Base-by-base conservation (phyloP, 2,329 filamentous ascomycete species). In the Penicillium freii region DNA sequence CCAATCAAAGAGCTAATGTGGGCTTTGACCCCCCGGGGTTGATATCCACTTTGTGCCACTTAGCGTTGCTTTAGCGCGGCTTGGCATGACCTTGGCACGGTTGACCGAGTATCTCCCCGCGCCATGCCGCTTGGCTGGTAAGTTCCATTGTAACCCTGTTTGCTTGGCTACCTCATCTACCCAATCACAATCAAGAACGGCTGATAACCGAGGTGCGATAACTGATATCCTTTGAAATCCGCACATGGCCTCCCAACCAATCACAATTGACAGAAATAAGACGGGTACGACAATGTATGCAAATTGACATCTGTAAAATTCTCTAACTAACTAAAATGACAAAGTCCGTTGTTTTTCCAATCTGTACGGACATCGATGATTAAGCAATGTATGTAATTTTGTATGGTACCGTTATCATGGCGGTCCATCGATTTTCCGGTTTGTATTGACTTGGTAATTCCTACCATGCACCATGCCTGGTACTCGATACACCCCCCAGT, bases 121-220 rank as follows among this genome's bases (percentile, higher is more conserved):
- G 47, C 46, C 25, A 51, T 51, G 34, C n/a, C 29, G 27, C 63
- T 68, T 68, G 67, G 66, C 66, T 62, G 64, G 65, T 42, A 64
- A 33, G 45, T 43, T 57, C 27, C 54, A 61, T 47, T 70, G 68
- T 61, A 69, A 68, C 67, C 60, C 57, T 57, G 56, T 42, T 7
- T 51, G 57, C 58, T 69, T 68, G 62, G 65, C 62, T 17, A 40
- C 19, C 8, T 17, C 21, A 8, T 13, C 13, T 15, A 29, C 5
- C 34, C 27, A 23, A 58, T 51, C 17, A 33, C 11, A 23, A 5
- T 9, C 2, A 31, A 21, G 25, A 38, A 39, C 2, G 29, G 17
- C 13, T 53, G 48, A 57, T 55, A 56, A 46, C 51, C 43, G 54
- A 62, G 55, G 57, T 55, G 51, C 57, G 48, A 45, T 17, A 31